phyloP scores from a whole-genome alignment of 2,329 filamentous ascomycete species.

The Fusarium sp. region DNA sequence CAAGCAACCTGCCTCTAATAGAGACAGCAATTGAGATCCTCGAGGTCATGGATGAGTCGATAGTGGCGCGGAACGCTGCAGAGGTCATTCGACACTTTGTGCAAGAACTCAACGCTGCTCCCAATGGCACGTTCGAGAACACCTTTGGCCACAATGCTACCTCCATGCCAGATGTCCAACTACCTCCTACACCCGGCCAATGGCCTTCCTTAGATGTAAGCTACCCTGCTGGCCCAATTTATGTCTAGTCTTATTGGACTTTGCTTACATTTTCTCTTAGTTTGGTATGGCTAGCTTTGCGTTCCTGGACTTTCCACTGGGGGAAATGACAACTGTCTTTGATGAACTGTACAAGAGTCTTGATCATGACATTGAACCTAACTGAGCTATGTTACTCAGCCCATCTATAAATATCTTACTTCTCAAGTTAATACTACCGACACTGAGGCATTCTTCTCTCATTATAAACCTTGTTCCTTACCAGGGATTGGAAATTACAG shows the following conservation, averaged over 20 bases:
- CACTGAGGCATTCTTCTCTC: no score
- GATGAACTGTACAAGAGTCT: conserved; percentile 11
- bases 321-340: conserved; percentile 14
- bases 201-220: conserved; percentile 5
- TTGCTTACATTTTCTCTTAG: no score
- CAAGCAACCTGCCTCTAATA: neutral
- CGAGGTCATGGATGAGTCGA: conserved; percentile 15
- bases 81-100: conserved; percentile 15
- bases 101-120: conserved; percentile 5
- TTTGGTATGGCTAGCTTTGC: conserved; percentile 7
- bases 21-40: conserved; percentile 12
- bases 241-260: no score
- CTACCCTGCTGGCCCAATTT: no score
- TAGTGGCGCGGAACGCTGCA: conserved; percentile 14
- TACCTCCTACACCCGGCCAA: conserved; percentile 4
- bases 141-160: no score
- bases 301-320: conserved; percentile 11
- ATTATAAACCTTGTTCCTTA: no score
- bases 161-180: neutral
- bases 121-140: no score
- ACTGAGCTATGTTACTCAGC: no score
- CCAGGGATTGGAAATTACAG: no score
- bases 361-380: neutral
- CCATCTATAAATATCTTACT: no score
- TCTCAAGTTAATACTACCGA: no score